phyloP scores from a whole-genome alignment of 108 stramenopile species.

The Poteriospumella lacustris region DNA sequence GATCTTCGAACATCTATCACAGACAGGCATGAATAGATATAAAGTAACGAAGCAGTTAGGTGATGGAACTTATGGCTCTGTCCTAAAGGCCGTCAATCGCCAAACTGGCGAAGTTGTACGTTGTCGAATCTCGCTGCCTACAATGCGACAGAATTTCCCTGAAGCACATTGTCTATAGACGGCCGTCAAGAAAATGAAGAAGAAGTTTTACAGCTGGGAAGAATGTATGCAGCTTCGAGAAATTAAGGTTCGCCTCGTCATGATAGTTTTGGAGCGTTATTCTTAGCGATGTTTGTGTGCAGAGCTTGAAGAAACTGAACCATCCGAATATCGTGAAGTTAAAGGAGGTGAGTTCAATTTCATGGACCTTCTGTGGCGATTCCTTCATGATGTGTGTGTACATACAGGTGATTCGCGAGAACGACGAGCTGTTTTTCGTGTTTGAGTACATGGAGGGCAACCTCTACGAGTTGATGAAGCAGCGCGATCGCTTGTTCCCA shows the following conservation, averaged over 20 bases:
- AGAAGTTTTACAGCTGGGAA: slow-evolving; percentile 69
- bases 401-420: slow-evolving; percentile 69
- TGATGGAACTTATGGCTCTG: slow-evolving; percentile 88
- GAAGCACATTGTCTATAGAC: slow-evolving; percentile 12
- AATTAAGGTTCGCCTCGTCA: slow-evolving; percentile 47
- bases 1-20: too few relatives aligned
- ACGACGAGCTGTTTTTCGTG: slow-evolving; percentile 80
- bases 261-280: neutral
- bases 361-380: neutral
- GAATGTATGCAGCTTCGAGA: slow-evolving; percentile 78
- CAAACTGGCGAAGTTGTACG: slow-evolving; percentile 61
- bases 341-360: slow-evolving; percentile 60
- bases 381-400: neutral
- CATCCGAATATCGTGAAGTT: slow-evolving; percentile 74
- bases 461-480: slow-evolving; percentile 76
- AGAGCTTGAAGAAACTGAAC: slow-evolving; percentile 66
- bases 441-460: slow-evolving; percentile 95
- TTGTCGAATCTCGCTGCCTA: neutral
- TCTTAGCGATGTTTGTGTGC: neutral
- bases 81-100: slow-evolving; percentile 68
- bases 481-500: slow-evolving; percentile 40
- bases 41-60: slow-evolving; percentile 73
- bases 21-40: slow-evolving; percentile 95
- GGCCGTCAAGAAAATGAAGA: slow-evolving; percentile 67
- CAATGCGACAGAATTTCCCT: neutral